These are phyloP conservation scores for Xylariaceae sp. DNA, from an alignment of 2,329 filamentous ascomycete species.

Conservation along the genomic window DNA sequence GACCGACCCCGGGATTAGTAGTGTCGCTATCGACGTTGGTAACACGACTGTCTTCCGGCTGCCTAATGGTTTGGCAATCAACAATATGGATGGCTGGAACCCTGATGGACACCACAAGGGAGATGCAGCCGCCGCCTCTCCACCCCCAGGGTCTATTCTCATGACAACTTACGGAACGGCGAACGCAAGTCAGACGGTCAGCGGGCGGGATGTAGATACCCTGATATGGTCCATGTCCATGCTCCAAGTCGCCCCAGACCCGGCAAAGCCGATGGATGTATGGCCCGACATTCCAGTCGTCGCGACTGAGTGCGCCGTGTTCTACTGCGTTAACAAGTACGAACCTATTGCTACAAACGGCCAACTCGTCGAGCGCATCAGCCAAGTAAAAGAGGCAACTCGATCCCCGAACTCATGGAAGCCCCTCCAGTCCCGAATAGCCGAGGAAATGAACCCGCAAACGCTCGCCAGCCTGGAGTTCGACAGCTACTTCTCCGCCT, in stretches of 20 bases:
- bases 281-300: neutral
- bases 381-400: neutral
- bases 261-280: neutral
- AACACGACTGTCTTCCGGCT: neutral
- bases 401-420: neutral
- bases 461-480: neutral
- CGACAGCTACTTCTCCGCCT: neutral
- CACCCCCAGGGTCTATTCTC: neutral
- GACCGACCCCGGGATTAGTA: neutral
- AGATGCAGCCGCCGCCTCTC: neutral
- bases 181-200: neutral
- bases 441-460: neutral
- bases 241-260: neutral
- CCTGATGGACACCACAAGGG: neutral
- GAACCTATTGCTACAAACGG: neutral
- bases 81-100: constrained; percentile 1
- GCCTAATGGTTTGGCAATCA: neutral
- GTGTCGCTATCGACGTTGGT: neutral
- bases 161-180: neutral
- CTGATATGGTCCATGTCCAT: constrained; percentile 1
- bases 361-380: neutral
- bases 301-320: constrained; percentile 1
- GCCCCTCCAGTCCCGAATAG: neutral
- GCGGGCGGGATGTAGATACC: neutral
- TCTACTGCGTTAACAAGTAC: neutral